These are phyloP conservation scores for Penicillium pulvis DNA, from an alignment of 495 filamentous ascomycete species.

Conservation along the genomic window DNA sequence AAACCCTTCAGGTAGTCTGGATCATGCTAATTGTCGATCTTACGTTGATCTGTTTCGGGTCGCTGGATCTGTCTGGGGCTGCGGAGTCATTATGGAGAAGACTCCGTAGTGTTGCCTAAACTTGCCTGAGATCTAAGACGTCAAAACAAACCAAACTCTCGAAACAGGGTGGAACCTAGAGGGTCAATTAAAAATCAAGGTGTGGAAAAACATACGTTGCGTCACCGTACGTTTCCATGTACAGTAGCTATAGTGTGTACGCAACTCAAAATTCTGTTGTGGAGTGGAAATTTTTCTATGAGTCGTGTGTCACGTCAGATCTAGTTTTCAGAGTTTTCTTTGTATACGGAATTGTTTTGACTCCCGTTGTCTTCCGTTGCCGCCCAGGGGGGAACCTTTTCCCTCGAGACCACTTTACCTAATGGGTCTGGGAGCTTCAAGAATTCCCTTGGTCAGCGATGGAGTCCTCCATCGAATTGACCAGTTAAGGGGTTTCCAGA, in stretches of 20 bases:
- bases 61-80: conserved; percentile 12
- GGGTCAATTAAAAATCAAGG: neutral
- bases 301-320: neutral
- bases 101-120: neutral
- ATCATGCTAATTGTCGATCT: conserved; percentile 21
- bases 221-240: neutral
- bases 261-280: neutral
- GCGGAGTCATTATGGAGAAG: neutral
- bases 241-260: neutral
- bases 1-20: conserved; percentile 1
- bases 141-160: neutral
- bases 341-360: neutral
- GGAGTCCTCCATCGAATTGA: neutral
- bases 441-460: neutral
- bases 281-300: neutral
- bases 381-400: neutral
- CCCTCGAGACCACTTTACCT: neutral
- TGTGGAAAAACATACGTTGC: too few relatives aligned
- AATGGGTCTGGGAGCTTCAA: neutral
- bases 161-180: neutral
- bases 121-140: neutral
- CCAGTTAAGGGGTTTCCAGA: neutral
- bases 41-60: conserved; percentile 22
- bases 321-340: neutral
- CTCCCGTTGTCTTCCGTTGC: conserved; percentile 21